Evolutionary conservation across 1,139 yeast species (phyloP).

Genomic region (Kurtzmaniella quercitrusa): DNA sequence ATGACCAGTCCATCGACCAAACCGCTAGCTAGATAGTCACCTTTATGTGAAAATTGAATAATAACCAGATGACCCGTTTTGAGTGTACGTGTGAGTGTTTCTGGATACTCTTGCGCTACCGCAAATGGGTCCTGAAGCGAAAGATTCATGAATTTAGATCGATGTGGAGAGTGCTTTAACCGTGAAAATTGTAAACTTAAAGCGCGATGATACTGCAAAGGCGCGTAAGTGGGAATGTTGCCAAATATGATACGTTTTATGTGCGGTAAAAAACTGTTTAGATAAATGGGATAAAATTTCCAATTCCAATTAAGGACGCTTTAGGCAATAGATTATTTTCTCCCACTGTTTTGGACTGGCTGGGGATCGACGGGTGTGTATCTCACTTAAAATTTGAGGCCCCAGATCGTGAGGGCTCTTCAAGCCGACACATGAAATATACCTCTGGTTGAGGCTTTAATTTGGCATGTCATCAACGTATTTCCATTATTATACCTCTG

Average conservation of each 20-base stretch:
- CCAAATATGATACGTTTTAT: too few species aligned
- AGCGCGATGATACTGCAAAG: too few species aligned
- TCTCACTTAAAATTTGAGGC: background rate
- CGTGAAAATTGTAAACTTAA: too few species aligned
- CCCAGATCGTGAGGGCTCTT: background rate
- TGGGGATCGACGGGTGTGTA: too few species aligned
- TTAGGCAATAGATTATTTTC: too few species aligned
- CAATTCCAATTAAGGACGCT: too few species aligned
- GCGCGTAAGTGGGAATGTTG: too few species aligned
- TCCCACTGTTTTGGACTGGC: background rate
- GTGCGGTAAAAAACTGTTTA: too few species aligned
- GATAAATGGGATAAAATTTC: too few species aligned
- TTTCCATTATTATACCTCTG: conserved; percentile 50
- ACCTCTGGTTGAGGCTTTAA: background rate
- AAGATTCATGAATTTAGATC: conserved; percentile 53
- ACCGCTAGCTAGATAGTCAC: conserved; percentile 90
- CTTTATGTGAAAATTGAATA: conserved; percentile 67
- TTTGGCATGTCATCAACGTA: background rate
- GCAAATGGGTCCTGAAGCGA: conserved; percentile 90
- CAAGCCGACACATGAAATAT: background rate
- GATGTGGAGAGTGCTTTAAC: too few species aligned
- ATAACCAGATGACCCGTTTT: conserved; percentile 71
- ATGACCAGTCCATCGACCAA: conserved; percentile 73
- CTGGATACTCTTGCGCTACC: conserved; percentile 91
- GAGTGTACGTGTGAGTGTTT: conserved; percentile 61